These are phyloP conservation scores for Cladosporium cucumerinum DNA, from an alignment of 2,329 filamentous ascomycete species.

Conservation along the genomic window DNA sequence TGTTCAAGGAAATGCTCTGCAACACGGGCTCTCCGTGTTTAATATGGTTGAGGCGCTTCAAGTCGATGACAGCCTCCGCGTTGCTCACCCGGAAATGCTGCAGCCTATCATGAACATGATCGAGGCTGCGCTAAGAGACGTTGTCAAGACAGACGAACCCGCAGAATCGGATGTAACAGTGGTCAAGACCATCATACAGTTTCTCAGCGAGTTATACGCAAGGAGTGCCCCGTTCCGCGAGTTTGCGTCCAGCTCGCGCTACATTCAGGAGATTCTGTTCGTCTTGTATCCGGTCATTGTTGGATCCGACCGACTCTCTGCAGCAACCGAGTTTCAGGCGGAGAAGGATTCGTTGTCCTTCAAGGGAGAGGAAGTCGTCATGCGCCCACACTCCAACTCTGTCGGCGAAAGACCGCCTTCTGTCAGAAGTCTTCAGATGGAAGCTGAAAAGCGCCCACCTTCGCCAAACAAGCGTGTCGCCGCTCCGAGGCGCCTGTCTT, in stretches of 20 bases:
- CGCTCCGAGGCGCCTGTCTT: slow-evolving; percentile 75
- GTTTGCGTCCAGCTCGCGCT: slow-evolving; percentile 75
- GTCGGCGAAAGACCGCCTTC: slow-evolving; percentile 59
- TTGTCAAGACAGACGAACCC: slow-evolving; percentile 56
- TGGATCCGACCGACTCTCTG: slow-evolving; percentile 75
- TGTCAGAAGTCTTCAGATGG: slow-evolving; percentile 62
- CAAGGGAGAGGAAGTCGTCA: slow-evolving; percentile 79
- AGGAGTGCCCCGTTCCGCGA: slow-evolving; percentile 76
- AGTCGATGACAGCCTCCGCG: slow-evolving; percentile 55
- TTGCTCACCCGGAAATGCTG: slow-evolving; percentile 74
- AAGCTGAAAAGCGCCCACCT: slow-evolving; percentile 45
- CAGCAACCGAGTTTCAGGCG: slow-evolving; percentile 83
- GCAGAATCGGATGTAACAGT: slow-evolving; percentile 55
- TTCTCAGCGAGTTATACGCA: slow-evolving; percentile 74
- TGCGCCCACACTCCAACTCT: slow-evolving; percentile 67
- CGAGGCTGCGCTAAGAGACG: slow-evolving; percentile 73
- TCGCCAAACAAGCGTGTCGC: slow-evolving; percentile 49
- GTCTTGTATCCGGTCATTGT: slow-evolving; percentile 86
- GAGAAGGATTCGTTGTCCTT: slow-evolving; percentile 77
- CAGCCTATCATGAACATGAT: slow-evolving; percentile 82
- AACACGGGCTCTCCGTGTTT: slow-evolving; percentile 71
- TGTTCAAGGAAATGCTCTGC: slow-evolving; percentile 64
- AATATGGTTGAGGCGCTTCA: slow-evolving; percentile 70
- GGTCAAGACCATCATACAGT: slow-evolving; percentile 72
- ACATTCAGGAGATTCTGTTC: slow-evolving; percentile 72